A percentile compares a stretch with the other conserved stretches of the same genome.
These are phyloP conservation scores for Lindgomyces ingoldianus DNA, from an alignment of 495 filamentous ascomycete species.

Conservation along the genomic window DNA sequence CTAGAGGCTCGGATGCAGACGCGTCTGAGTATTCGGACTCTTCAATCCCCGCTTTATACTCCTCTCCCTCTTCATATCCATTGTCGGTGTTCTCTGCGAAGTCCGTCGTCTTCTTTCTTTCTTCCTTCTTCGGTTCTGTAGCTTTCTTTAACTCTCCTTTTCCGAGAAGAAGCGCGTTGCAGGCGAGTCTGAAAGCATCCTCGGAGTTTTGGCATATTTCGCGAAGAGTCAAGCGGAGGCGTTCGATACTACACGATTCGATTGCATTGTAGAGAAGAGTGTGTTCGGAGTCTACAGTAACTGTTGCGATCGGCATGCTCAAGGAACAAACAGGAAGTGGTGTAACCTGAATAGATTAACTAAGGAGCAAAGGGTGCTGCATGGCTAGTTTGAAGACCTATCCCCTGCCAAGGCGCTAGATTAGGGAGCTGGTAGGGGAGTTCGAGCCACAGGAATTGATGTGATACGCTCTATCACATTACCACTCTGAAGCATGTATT, in stretches of 20 bases:
- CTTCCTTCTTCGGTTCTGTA: background rate
- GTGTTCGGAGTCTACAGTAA: no score
- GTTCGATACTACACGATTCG: background rate
- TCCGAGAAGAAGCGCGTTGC: background rate
- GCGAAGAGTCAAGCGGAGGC: background rate
- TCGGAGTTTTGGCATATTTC: background rate
- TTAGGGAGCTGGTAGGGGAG: no score
- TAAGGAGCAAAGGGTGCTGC: no score
- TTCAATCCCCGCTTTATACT: background rate
- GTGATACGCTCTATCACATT: no score
- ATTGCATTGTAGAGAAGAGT: constrained; percentile 2
- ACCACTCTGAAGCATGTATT: no score
- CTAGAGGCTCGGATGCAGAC: background rate
- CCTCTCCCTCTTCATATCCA: background rate
- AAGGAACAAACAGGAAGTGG: no score
- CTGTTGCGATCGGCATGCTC: no score
- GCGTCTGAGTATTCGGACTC: background rate
- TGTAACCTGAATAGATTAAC: no score
- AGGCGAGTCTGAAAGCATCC: background rate
- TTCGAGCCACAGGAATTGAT: no score
- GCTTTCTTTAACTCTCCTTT: constrained; percentile 7
- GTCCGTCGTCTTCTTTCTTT: background rate
- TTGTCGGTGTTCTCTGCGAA: background rate
- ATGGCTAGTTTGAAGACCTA: no score
- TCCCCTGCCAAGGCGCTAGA: no score